phyloP scores from a whole-genome alignment of 371 early-diverging fungal species.

The Choanephora cucurbitarum region DNA sequence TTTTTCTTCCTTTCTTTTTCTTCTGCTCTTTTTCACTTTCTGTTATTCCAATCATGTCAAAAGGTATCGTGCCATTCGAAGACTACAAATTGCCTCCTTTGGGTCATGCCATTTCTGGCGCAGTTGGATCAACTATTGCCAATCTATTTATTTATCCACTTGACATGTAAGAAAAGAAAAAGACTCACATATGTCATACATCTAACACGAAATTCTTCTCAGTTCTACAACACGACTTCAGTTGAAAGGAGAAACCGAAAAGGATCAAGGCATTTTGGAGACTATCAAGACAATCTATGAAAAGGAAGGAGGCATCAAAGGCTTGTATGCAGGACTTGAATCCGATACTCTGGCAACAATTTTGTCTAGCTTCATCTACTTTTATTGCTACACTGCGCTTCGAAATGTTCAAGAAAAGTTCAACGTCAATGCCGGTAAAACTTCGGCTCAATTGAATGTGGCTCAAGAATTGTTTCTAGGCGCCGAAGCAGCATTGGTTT shows the following conservation, averaged over 20 bases:
- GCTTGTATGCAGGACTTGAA: constrained; percentile 57
- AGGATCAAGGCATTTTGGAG: constrained; percentile 31
- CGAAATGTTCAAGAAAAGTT: constrained; percentile 58
- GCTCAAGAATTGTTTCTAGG: constrained; percentile 63
- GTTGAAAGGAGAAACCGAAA: constrained; percentile 26
- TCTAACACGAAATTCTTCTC: background rate
- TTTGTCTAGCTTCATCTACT: constrained; percentile 63
- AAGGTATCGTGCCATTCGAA: constrained; percentile 42
- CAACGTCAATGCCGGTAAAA: constrained; percentile 41
- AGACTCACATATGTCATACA: background rate
- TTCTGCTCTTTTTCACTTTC: constrained; percentile 1
- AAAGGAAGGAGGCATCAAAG: constrained; percentile 55
- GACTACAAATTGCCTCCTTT: constrained; percentile 60
- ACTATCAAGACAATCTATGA: constrained; percentile 49
- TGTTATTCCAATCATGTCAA: background rate
- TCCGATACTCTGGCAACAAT: constrained; percentile 61
- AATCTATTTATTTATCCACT: constrained; percentile 64
- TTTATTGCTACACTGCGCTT: constrained; percentile 60
- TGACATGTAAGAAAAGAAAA: constrained; percentile 45
- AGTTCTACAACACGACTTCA: constrained; percentile 51
- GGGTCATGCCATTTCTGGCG: constrained; percentile 64
- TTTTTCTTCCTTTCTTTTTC: background rate
- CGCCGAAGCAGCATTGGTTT: constrained; percentile 63
- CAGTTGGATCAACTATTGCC: constrained; percentile 58
- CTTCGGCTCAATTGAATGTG: constrained; percentile 45